Evolutionary conservation across 371 early-diverging fungal genomes (phyloP), one percentile per base, ranked within the genome.

Genomic region (Mortierella sp.): DNA sequence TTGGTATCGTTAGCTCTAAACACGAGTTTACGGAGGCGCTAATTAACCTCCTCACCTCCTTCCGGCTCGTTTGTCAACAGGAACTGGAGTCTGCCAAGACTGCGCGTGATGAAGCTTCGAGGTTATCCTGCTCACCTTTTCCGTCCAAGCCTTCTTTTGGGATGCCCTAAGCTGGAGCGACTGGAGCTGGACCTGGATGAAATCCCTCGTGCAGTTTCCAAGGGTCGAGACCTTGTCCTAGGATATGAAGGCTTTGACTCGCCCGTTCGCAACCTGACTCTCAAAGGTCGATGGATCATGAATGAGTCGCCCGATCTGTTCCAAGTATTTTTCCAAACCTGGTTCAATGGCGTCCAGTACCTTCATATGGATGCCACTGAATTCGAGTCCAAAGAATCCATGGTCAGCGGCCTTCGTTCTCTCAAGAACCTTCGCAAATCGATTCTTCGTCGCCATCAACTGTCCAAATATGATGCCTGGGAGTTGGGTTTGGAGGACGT

Each of bases 91-190:
- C 19, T 72, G 27, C 67, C 72, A 10, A 23, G 31, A 19, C 67
- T 72, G 12, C 41, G 51, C 10, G 24, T 48, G 1, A 9, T 65
- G 39, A 10, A 0, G 2, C 30, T 72, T 24, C 56, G 41, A 16
- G 72, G 72, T 19, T 24, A 19, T 2, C 58, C 61, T 14, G 67
- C 72, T 10, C 72, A 72, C 34, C 57, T 66, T 48, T 66, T 72
- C 54, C 67, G 47, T 14, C 21, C 49, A 2, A 27, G n/a, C 0
- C 28, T 51, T 5, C 58, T 72, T 24, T 23, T 21, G 18, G 27
- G 41, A 14, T 66, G 61, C 28, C 62, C 66, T 13, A 61, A 47
- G 13, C 42, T 72, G 12, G 23, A 43, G 38, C 46, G 19, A 9
- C 23, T 72, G 5, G 19, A 27, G 1, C 43, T 72, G 12, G 49